phyloP scores from a whole-genome alignment of 805 yeast genomes.

The Metschnikowia henanensis region DNA sequence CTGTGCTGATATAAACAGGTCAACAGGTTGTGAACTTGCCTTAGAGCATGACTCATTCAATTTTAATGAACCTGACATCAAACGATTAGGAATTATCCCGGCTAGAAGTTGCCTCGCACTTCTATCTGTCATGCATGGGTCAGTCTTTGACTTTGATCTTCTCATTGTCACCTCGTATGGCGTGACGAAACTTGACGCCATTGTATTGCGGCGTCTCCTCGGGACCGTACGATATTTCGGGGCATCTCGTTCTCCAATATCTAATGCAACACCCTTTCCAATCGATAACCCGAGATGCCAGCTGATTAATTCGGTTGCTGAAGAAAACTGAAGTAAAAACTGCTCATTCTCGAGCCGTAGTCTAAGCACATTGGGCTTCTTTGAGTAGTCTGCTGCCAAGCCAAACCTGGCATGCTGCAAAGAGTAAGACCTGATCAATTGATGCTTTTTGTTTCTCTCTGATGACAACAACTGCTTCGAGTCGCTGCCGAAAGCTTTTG shows the following conservation, averaged over 20 bases:
- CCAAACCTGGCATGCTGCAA: slow-evolving; percentile 86
- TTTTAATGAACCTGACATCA: background rate
- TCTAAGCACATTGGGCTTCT: slow-evolving; percentile 66
- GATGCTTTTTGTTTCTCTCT: slow-evolving; percentile 2
- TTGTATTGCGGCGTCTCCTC: slow-evolving; percentile 57
- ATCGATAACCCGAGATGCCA: slow-evolving; percentile 76
- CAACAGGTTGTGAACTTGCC: too few species aligned
- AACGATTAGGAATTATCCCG: too few species aligned
- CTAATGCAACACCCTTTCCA: slow-evolving; percentile 81
- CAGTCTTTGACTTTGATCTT: slow-evolving; percentile 15
- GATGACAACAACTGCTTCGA: background rate
- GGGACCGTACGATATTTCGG: slow-evolving; percentile 85
- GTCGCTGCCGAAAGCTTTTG: background rate
- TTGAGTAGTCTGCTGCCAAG: slow-evolving; percentile 79
- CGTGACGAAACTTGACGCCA: slow-evolving; percentile 8
- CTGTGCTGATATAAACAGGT: too few species aligned
- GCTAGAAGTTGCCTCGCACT: background rate
- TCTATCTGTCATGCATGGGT: slow-evolving; percentile 9
- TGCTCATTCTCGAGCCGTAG: slow-evolving; percentile 84
- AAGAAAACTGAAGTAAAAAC: slow-evolving; percentile 62
- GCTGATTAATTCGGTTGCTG: slow-evolving; percentile 64
- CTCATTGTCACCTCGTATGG: slow-evolving; percentile 7
- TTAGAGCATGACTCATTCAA: too few species aligned
- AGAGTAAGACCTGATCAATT: slow-evolving; percentile 63
- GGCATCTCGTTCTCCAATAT: slow-evolving; percentile 64